Evolutionary conservation across 108 stramenopile genomes (phyloP).

Genomic region (Chaetoceros muelleri): DNA sequence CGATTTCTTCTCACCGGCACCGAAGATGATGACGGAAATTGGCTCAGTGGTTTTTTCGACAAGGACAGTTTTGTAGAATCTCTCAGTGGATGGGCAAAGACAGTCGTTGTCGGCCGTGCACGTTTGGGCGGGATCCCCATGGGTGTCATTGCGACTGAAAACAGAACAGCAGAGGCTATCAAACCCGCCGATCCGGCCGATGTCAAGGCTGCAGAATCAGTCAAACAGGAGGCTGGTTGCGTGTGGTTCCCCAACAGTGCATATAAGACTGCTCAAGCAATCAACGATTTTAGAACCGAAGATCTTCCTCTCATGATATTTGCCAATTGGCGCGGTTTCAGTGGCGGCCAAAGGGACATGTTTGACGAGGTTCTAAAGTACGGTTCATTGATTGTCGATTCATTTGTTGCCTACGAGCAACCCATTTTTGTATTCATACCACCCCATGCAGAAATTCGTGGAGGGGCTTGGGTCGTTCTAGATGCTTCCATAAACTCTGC

Average conservation of each 20-base stretch:
- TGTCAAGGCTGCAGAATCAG: constrained; percentile 83
- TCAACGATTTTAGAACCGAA: constrained; percentile 96
- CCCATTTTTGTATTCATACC: constrained; percentile 99
- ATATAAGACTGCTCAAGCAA: constrained; percentile 99
- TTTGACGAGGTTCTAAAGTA: constrained; percentile 99
- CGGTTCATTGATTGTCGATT: constrained; percentile 96
- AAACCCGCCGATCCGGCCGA: constrained; percentile 99
- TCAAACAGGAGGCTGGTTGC: constrained; percentile 90
- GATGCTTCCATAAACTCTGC: constrained; percentile 96
- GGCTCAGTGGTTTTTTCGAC: constrained; percentile 96
- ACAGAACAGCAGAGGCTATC: constrained; percentile 85
- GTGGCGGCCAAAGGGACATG: constrained; percentile 99
- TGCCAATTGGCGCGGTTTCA: constrained; percentile 99
- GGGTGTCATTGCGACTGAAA: constrained; percentile 96
- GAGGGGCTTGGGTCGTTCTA: constrained; percentile 99
- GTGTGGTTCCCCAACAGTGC: constrained; percentile 99
- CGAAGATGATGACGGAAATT: constrained; percentile 64
- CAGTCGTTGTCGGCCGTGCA: constrained; percentile 94
- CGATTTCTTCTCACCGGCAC: constrained; percentile 75
- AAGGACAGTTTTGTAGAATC: constrained; percentile 92
- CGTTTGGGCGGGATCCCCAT: constrained; percentile 97
- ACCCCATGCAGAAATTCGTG: constrained; percentile 95
- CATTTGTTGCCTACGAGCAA: constrained; percentile 93
- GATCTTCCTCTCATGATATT: constrained; percentile 96
- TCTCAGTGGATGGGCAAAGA: constrained; percentile 97